phyloP scores from a whole-genome alignment of 768 basidiomycete genomes.

The Leccinum longicurvipes region DNA sequence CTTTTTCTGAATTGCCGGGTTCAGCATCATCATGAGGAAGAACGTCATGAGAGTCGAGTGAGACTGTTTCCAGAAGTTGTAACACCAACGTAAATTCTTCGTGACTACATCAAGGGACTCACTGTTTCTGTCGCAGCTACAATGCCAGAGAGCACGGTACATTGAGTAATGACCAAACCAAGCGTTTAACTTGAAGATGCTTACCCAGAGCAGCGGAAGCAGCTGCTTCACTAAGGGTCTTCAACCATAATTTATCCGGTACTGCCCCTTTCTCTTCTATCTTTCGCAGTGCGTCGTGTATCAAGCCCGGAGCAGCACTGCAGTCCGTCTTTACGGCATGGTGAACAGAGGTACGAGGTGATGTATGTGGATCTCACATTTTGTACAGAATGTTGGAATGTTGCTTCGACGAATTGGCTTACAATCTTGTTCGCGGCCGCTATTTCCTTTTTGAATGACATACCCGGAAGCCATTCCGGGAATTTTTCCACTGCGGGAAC shows the following conservation, averaged over 20 bases:
- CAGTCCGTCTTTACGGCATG: not conserved
- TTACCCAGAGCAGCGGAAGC: conserved; percentile 11
- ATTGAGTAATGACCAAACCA: not conserved
- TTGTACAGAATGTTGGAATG: conserved; percentile 1
- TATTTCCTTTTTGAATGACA: conserved; percentile 9
- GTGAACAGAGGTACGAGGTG: not conserved
- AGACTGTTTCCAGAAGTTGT: not conserved
- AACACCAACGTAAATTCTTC: not conserved
- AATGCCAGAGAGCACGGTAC: too few species aligned
- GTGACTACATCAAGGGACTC: not conserved
- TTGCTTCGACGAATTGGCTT: conserved; percentile 2
- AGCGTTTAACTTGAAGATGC: not conserved
- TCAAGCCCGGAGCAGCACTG: not conserved
- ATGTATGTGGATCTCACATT: not conserved
- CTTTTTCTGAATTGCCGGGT: conserved; percentile 3
- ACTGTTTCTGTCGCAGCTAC: conserved; percentile 1
- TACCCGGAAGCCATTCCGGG: conserved; percentile 12
- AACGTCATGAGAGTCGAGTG: conserved; percentile 1
- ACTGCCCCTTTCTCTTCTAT: not conserved
- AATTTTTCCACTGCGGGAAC: not conserved
- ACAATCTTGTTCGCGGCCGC: not conserved
- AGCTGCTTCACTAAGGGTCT: conserved; percentile 2
- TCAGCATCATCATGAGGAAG: conserved; percentile 7
- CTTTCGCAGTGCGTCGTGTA: conserved; percentile 4
- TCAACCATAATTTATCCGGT: conserved; percentile 3